phyloP scores from a whole-genome alignment of 495 filamentous ascomycete species.

The Annulohypoxylon nitens region DNA sequence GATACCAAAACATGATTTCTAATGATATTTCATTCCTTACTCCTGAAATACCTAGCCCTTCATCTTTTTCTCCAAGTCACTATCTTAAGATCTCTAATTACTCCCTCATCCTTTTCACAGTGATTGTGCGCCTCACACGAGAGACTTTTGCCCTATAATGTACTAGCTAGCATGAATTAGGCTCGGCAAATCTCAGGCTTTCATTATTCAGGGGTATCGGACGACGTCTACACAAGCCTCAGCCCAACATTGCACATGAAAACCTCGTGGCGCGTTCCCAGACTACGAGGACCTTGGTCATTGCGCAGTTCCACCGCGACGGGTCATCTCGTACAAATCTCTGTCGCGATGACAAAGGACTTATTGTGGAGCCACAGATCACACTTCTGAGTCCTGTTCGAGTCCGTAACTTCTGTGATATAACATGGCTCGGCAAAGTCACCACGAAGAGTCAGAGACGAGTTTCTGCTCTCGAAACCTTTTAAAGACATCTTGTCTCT shows the following conservation, averaged over 20 bases:
- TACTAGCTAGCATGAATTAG: background rate
- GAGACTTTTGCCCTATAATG: background rate
- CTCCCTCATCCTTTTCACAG: no score
- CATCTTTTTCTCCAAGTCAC: no score
- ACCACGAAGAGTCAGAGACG: background rate
- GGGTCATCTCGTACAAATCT: slow-evolving; percentile 1
- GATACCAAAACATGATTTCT: slow-evolving; percentile 37
- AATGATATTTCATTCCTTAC: slow-evolving; percentile 33
- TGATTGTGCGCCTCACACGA: no score
- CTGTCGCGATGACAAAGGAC: background rate
- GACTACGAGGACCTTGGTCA: background rate
- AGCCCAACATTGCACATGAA: background rate
- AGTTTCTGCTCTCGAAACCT: background rate
- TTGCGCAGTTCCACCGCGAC: background rate
- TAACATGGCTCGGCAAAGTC: background rate
- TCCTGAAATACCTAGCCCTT: no score
- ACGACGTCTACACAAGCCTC: background rate
- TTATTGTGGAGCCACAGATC: background rate
- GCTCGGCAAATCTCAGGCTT: background rate
- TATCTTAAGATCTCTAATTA: no score
- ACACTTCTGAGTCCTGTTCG: background rate
- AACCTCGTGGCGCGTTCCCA: background rate
- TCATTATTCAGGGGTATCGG: background rate
- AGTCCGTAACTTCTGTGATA: background rate
- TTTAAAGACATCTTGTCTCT: background rate